Conservation (phyloP, 169 alveolate genomes). For the Cryptosporidium bovis region DNA sequence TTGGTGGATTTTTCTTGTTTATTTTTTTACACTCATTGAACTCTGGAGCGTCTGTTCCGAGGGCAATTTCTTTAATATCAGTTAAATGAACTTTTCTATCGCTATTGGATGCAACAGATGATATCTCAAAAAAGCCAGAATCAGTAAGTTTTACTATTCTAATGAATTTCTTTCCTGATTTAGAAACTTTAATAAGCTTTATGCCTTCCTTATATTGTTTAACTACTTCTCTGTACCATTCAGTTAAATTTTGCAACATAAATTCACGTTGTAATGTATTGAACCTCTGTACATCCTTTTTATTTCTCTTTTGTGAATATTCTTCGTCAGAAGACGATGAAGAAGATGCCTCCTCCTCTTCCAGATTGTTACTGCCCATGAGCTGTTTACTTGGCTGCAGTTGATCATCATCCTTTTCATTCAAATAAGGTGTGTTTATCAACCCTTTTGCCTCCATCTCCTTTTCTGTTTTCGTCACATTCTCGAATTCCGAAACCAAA, state of each 20-base stretch:
- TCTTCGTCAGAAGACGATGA: constrained; percentile 61
- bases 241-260: constrained; percentile 76
- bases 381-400: constrained; percentile 1
- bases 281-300: constrained; percentile 28
- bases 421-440: constrained; percentile 59
- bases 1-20: constrained; percentile 62
- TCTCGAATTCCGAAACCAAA: constrained; percentile 66
- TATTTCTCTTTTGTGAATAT: constrained; percentile 6
- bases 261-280: constrained; percentile 78
- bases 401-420: constrained; percentile 1
- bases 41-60: constrained; percentile 64
- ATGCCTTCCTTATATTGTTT: constrained; percentile 78
- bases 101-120: constrained; percentile 66
- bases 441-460: constrained; percentile 63
- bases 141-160: constrained; percentile 76
- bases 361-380: constrained; percentile 43
- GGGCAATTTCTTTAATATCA: constrained; percentile 37
- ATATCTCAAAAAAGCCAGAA: constrained; percentile 72
- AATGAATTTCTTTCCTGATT: constrained; percentile 78
- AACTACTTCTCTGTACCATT: constrained; percentile 77
- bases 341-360: background rate
- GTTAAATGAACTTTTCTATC: constrained; percentile 72
- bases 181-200: constrained; percentile 77
- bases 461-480: constrained; percentile 52
- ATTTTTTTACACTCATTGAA: constrained; percentile 41